Conservation (phyloP, 2,329 filamentous ascomycete species). For the Hyphodiscus sp. region DNA sequence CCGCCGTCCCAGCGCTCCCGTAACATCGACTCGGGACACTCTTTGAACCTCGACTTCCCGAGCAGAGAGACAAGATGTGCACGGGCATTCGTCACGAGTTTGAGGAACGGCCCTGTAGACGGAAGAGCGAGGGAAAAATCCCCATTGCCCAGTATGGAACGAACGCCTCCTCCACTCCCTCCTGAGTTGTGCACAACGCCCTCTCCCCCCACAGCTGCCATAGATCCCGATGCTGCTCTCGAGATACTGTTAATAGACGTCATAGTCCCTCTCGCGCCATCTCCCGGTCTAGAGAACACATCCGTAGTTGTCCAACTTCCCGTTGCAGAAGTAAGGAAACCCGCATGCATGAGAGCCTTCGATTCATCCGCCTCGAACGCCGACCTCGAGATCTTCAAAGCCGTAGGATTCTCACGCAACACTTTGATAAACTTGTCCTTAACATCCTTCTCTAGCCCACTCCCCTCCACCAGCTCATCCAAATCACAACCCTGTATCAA, state of each 20-base stretch:
- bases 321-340: slow-evolving; percentile 55
- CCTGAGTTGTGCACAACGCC: slow-evolving; percentile 58
- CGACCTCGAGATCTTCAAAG: slow-evolving; percentile 34
- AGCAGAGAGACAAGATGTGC: slow-evolving; percentile 56
- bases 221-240: slow-evolving; percentile 59
- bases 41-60: slow-evolving; percentile 51
- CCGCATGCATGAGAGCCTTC: slow-evolving; percentile 54
- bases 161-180: slow-evolving; percentile 37
- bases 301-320: slow-evolving; percentile 33
- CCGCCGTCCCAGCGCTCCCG: slow-evolving; percentile 67
- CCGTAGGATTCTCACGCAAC: slow-evolving; percentile 45
- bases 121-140: slow-evolving; percentile 56
- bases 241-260: slow-evolving; percentile 57
- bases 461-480: slow-evolving; percentile 39
- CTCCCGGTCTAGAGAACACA: slow-evolving; percentile 35
- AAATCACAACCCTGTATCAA: slow-evolving; percentile 54
- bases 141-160: slow-evolving; percentile 15
- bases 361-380: slow-evolving; percentile 41
- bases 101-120: slow-evolving; percentile 60
- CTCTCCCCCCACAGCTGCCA: slow-evolving; percentile 63
- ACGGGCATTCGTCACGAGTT: slow-evolving; percentile 55
- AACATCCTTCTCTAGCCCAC: slow-evolving; percentile 36
- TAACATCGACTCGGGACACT: slow-evolving; percentile 55
- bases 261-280: slow-evolving; percentile 40
- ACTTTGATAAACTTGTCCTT: slow-evolving; percentile 46